phyloP scores from a whole-genome alignment of 345 rosid genomes.

The Populus alba region DNA sequence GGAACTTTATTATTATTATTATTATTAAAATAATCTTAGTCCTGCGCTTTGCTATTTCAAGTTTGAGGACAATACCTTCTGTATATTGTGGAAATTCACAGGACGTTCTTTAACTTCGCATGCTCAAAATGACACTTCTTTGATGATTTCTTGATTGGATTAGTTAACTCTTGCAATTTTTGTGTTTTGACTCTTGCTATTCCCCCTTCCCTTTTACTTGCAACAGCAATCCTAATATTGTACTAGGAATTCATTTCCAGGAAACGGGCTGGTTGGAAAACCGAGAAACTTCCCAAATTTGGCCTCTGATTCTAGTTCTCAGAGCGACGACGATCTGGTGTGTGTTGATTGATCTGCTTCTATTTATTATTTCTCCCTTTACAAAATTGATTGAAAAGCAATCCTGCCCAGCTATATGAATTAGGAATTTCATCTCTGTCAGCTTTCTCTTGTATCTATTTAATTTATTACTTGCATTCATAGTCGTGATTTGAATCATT shows the following conservation, averaged over 20 bases:
- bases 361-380: background rate
- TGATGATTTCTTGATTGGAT: slow-evolving; percentile 21
- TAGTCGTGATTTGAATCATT: slow-evolving; percentile 16
- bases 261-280: slow-evolving; percentile 47
- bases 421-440: background rate
- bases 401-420: background rate
- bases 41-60: no score
- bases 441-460: background rate
- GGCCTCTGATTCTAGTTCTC: slow-evolving; percentile 52
- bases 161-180: background rate
- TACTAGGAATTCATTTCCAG: slow-evolving; percentile 48
- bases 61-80: no score
- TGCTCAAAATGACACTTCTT: background rate
- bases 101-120: background rate
- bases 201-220: background rate
- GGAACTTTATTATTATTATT: background rate
- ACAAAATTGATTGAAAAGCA: background rate
- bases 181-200: background rate
- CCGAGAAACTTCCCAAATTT: slow-evolving; percentile 36
- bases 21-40: background rate
- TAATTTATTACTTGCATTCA: background rate
- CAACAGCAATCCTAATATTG: slow-evolving; percentile 20
- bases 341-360: slow-evolving; percentile 34
- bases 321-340: slow-evolving; percentile 55
- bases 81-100: no score